These are phyloP conservation scores for Pyrenophora seminiperda DNA, from an alignment of 2,329 filamentous ascomycete species.

Conservation along the genomic window DNA sequence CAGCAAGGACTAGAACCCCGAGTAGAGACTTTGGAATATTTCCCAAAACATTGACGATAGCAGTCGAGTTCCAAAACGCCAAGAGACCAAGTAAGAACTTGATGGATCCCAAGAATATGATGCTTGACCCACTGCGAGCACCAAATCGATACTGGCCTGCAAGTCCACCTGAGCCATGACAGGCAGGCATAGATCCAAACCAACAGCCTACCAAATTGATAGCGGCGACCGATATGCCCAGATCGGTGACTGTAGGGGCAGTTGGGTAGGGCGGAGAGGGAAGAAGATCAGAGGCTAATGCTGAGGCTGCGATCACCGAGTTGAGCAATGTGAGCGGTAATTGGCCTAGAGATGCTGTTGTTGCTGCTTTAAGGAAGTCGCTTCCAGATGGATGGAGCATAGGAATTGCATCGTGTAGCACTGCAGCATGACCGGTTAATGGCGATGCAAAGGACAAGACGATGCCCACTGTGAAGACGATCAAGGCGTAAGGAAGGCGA, in stretches of 20 bases:
- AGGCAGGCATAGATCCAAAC: slow-evolving; percentile 95
- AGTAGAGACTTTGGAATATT: slow-evolving; percentile 78
- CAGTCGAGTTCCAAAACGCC: slow-evolving; percentile 67
- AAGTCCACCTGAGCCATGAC: slow-evolving; percentile 88
- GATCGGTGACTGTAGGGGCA: slow-evolving; percentile 72
- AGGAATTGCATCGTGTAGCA: slow-evolving; percentile 61
- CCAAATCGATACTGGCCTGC: slow-evolving; percentile 93
- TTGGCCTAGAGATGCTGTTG: slow-evolving; percentile 79
- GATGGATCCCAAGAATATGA: slow-evolving; percentile 76
- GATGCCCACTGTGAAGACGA: slow-evolving; percentile 72
- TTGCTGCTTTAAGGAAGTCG: slow-evolving; percentile 60
- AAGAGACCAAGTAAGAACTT: slow-evolving; percentile 76
- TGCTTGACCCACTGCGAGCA: slow-evolving; percentile 81
- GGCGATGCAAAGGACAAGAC: slow-evolving; percentile 62
- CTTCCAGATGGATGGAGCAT: slow-evolving; percentile 52
- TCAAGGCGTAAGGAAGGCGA: slow-evolving; percentile 77
- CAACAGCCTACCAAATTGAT: slow-evolving; percentile 88
- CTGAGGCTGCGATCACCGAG: slow-evolving; percentile 85
- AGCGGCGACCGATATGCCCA: slow-evolving; percentile 78
- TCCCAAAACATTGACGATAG: slow-evolving; percentile 71
- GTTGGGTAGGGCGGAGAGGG: slow-evolving; percentile 62
- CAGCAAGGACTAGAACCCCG: slow-evolving; percentile 87
- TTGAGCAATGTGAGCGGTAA: slow-evolving; percentile 91
- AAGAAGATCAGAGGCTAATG: slow-evolving; percentile 77
- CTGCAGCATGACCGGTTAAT: slow-evolving; percentile 11